Evolutionary conservation across 2,329 filamentous ascomycete genomes (phyloP).

Genomic region (Xylaria digitata): DNA sequence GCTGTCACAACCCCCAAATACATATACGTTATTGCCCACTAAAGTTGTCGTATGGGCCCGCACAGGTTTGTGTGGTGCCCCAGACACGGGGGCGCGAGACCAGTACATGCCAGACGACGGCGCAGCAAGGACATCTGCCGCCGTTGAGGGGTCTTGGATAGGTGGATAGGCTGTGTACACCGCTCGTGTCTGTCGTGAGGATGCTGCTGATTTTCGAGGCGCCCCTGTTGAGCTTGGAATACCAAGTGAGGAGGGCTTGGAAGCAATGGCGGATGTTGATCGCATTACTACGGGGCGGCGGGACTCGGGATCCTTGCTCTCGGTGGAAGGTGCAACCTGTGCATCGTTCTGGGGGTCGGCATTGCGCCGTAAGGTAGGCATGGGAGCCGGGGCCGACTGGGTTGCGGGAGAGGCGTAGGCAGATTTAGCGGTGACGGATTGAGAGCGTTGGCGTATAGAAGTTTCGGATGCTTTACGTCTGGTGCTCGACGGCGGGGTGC

Average conservation of each 20-base stretch:
- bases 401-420: conserved; percentile 47
- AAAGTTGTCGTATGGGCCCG: conserved; percentile 75
- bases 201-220: conserved; percentile 39
- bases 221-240: conserved; percentile 33
- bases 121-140: conserved; percentile 69
- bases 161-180: conserved; percentile 65
- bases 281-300: conserved; percentile 61
- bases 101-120: conserved; percentile 80
- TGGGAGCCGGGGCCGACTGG: conserved; percentile 46
- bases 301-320: conserved; percentile 46
- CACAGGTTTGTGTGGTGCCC: conserved; percentile 68
- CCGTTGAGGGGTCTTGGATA: conserved; percentile 66
- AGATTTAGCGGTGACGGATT: conserved; percentile 58
- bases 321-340: conserved; percentile 48
- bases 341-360: conserved; percentile 44
- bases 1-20: conserved; percentile 76
- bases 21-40: conserved; percentile 73
- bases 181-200: conserved; percentile 50
- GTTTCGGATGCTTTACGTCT: conserved; percentile 64
- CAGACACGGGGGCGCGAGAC: conserved; percentile 73
- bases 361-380: conserved; percentile 46
- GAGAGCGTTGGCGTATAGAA: conserved; percentile 65
- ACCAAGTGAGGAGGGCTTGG: conserved; percentile 40
- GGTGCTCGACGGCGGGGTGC: conserved; percentile 43
- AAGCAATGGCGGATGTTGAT: conserved; percentile 64